Base-by-base conservation (phyloP, 164 flowering plant genomes). In the Liriodendron chinense region DNA sequence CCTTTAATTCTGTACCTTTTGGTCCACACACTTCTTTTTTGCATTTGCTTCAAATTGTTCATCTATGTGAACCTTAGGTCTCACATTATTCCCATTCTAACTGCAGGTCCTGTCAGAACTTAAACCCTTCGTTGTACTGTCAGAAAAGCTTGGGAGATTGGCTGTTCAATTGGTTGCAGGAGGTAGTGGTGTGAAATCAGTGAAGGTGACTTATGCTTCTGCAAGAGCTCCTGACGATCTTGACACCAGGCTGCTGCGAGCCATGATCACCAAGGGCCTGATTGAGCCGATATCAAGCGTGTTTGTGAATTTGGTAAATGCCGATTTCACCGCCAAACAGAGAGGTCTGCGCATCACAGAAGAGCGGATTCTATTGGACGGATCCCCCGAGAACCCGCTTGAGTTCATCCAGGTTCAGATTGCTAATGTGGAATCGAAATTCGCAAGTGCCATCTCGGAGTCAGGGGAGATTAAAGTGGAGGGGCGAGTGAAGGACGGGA, bases 251-350 rank as follows among this genome's bases (percentile, higher is more conserved):
- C 85, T 92, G 12, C 87, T 92, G 62, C 85, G 92, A 1, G 95
- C 97, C 16, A 92, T 89, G 95, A 82, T 91, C 70, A 91, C 84
- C 20, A 92, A 92, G 70, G 97, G 97, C 61, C 78, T 92, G 22
- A 87, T 92, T 25, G 97, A 92, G 82, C 95, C 95, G 0, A 86
- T 92, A 56, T 92, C 97, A 47, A 78, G 80, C 49, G 71, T 81
- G 22, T 79, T 82, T 72, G 72, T 91, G 66, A 92, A 91, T 85
- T 80, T 91, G 48, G 95, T 92, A 23, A 92, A 91, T 82, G 95
- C 97, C 1, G 97, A 92, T 78, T 91, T 85, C 83, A 85, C 83
- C 9, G 95, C 97, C 68, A 90, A 92, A 74, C 89, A 90, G 75
- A 87, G 86, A 65, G 95, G 95, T 50, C 81, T 91, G 8, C 78